Conservation (phyloP, 331 rosid genomes). For the Acacia pycnantha region DNA sequence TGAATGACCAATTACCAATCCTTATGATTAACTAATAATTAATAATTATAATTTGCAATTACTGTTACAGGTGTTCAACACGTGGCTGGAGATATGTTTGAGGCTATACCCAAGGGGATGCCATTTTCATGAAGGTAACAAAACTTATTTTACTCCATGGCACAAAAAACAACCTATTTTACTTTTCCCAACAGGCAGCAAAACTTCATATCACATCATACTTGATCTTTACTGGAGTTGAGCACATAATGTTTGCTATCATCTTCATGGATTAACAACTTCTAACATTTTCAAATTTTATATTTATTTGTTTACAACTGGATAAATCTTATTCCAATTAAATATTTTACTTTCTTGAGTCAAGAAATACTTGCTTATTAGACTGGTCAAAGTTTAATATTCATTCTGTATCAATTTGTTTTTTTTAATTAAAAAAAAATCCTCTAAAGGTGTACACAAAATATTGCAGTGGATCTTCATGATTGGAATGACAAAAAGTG, state of each 20-base stretch:
- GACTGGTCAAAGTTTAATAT: too few relatives aligned
- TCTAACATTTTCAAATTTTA: not conserved
- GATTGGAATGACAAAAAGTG: too few relatives aligned
- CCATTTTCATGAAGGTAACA: slow-evolving; percentile 18
- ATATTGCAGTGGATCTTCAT: not conserved
- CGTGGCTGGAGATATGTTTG: slow-evolving; percentile 21
- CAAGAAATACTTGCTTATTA: not conserved
- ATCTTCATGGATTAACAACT: not conserved
- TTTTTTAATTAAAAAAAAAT: too few relatives aligned
- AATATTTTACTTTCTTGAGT: not conserved
- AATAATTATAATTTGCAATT: not conserved
- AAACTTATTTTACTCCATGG: not conserved
- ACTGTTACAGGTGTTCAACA: not conserved
- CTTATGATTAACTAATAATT: not conserved
- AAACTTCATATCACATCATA: not conserved
- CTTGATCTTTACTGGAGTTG: too few relatives aligned
- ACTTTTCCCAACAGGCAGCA: not conserved
- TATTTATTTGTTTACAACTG: not conserved
- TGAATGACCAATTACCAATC: too few relatives aligned
- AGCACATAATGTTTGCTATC: not conserved
- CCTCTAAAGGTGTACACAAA: not conserved
- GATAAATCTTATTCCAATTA: not conserved
- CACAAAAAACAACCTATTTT: not conserved
- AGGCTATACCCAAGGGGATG: slow-evolving; percentile 2
- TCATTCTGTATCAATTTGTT: too few relatives aligned